Conservation (phyloP, 2,329 filamentous ascomycete genomes). For the Pseudogymnoascus pannorum region DNA sequence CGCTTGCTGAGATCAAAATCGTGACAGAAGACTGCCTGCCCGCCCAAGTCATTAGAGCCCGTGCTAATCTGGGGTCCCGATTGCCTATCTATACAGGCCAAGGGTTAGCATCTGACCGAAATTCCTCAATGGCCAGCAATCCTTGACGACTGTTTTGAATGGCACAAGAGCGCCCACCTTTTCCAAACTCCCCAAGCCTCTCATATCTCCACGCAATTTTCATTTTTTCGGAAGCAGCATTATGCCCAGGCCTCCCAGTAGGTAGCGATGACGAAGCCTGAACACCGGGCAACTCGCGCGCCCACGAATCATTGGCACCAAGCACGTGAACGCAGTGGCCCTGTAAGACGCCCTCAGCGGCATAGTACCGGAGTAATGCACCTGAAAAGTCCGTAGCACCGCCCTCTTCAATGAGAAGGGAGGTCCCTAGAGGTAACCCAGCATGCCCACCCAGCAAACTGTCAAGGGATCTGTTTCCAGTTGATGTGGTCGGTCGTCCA, state of each 20-base stretch:
- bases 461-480: conserved; percentile 80
- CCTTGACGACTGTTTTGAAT: not conserved
- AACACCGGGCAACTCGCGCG: conserved; percentile 72
- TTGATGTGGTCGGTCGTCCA: conserved; percentile 82
- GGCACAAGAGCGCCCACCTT: conserved; percentile 30
- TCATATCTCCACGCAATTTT: conserved; percentile 99
- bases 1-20: conserved; percentile 64
- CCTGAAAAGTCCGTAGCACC: conserved; percentile 93
- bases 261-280: conserved; percentile 29
- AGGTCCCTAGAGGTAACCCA: conserved; percentile 74
- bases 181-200: conserved; percentile 63
- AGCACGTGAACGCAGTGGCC: conserved; percentile 83
- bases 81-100: conserved; percentile 19
- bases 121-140: conserved; percentile 15
- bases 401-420: conserved; percentile 74
- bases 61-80: conserved; percentile 15
- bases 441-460: conserved; percentile 77
- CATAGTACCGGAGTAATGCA: conserved; percentile 77
- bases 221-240: conserved; percentile 58
- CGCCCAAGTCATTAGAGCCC: conserved; percentile 4
- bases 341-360: conserved; percentile 86
- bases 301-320: conserved; percentile 73
- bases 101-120: conserved; percentile 15
- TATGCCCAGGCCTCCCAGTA: conserved; percentile 34
- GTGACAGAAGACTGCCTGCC: conserved; percentile 53